Conservation (phyloP, 106 monocot species). For the Dioscorea alata region DNA sequence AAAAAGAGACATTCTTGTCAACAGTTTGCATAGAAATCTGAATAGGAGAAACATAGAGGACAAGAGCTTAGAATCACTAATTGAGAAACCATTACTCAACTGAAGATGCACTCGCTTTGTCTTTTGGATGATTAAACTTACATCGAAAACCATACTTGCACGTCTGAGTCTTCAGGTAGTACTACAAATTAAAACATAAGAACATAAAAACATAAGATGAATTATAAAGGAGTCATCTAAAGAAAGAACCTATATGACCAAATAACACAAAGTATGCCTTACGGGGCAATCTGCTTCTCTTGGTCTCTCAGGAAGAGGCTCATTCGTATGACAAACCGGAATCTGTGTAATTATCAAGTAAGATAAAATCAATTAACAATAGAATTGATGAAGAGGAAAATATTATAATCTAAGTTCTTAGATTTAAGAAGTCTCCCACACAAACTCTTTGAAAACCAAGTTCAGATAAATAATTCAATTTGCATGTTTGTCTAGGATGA, state of each 20-base stretch:
- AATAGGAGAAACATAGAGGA: not conserved
- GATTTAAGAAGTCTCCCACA: no score
- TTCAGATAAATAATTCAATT: no score
- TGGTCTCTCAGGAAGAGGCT: constrained; percentile 82
- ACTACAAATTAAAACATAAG: constrained; percentile 24
- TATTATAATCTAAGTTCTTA: no score
- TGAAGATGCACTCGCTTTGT: constrained; percentile 15
- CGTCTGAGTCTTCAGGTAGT: constrained; percentile 69
- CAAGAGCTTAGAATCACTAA: constrained; percentile 1
- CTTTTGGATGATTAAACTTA: constrained; percentile 85
- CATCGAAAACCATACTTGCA: constrained; percentile 74
- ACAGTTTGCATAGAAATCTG: no score
- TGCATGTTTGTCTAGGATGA: no score
- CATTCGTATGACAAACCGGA: constrained; percentile 30
- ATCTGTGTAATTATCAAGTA: constrained; percentile 29
- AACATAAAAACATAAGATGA: not conserved
- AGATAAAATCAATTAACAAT: no score
- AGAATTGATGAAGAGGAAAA: no score
- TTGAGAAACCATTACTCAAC: not conserved
- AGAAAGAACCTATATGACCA: not conserved
- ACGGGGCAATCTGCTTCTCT: constrained; percentile 97
- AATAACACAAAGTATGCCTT: constrained; percentile 9
- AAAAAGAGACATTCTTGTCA: no score
- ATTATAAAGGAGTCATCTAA: not conserved
- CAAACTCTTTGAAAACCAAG: no score